phyloP scores from a whole-genome alignment of 257 asterid genomes.

The Nicotiana paniculata region DNA sequence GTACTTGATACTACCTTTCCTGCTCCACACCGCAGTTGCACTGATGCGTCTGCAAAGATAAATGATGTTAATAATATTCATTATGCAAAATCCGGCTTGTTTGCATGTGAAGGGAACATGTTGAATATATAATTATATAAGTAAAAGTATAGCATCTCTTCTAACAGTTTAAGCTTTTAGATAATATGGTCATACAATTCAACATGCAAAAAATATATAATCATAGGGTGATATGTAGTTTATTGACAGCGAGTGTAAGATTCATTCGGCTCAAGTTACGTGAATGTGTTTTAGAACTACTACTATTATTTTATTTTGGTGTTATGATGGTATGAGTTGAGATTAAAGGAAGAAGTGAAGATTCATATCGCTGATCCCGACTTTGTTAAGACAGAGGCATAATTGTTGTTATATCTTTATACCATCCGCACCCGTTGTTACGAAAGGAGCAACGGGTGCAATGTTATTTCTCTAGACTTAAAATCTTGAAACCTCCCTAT shows the following conservation, averaged over 20 bases:
- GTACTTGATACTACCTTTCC: constrained; percentile 24
- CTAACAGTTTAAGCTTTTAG: neutral
- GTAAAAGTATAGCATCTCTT: neutral
- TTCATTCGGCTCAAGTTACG: neutral
- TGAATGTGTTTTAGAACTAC: neutral
- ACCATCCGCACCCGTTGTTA: neutral
- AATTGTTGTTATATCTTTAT: neutral
- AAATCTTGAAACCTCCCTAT: neutral
- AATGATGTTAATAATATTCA: neutral
- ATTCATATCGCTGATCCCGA: too few relatives aligned
- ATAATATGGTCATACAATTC: neutral
- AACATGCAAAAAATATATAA: neutral
- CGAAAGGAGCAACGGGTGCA: neutral
- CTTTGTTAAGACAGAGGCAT: too few relatives aligned
- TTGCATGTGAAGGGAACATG: neutral
- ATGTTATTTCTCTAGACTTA: too few relatives aligned
- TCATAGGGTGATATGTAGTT: neutral
- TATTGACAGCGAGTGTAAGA: neutral
- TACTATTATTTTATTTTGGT: too few relatives aligned
- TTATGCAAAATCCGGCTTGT: neutral
- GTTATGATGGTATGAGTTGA: too few relatives aligned
- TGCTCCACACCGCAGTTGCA: constrained; percentile 27
- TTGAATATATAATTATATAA: neutral
- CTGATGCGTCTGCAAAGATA: constrained; percentile 22
- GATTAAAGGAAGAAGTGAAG: too few relatives aligned